Evolutionary conservation across 2,329 filamentous ascomycete species (phyloP).

Genomic region (Colletotrichum melonis): DNA sequence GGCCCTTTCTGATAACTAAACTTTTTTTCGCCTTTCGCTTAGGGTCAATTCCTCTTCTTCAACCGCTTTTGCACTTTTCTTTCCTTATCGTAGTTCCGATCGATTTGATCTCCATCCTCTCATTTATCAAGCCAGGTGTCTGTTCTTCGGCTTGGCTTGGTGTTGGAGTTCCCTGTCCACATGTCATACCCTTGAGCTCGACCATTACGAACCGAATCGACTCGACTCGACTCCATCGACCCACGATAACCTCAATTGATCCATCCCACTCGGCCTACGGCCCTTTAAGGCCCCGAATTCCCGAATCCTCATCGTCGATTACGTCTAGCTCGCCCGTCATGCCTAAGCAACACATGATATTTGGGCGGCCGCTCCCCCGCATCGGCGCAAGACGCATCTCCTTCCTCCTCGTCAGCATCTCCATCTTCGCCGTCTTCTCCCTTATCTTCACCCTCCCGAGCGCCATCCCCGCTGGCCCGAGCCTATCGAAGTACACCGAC

Average conservation of each 20-base stretch:
- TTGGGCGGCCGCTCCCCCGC: conserved; percentile 61
- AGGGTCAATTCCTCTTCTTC: neutral
- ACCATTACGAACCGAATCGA: neutral
- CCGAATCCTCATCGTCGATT: conserved; percentile 14
- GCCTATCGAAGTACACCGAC: conserved; percentile 61
- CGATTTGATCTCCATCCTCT: neutral
- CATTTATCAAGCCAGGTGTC: neutral
- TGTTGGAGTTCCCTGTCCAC: conserved; percentile 13
- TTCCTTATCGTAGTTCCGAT: neutral
- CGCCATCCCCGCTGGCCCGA: conserved; percentile 59
- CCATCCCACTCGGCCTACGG: conserved; percentile 1
- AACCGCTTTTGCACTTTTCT: neutral
- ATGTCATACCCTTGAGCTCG: conserved; percentile 21
- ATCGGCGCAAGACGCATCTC: conserved; percentile 65
- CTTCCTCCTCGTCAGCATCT: conserved; percentile 61
- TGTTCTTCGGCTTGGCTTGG: conserved; percentile 17
- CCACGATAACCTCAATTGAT: conserved; percentile 14
- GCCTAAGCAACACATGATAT: conserved; percentile 48
- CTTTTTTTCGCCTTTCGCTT: conserved; percentile 19
- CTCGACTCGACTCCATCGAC: neutral
- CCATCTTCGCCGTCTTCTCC: conserved; percentile 64
- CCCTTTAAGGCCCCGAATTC: neutral
- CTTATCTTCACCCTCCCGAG: conserved; percentile 64
- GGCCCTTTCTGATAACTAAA: neutral
- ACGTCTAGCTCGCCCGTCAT: conserved; percentile 39